Evolutionary conservation across 306 rosid genomes (phyloP), one percentile per base, ranked within the genome.

Genomic region (Vachellia collinsii): DNA sequence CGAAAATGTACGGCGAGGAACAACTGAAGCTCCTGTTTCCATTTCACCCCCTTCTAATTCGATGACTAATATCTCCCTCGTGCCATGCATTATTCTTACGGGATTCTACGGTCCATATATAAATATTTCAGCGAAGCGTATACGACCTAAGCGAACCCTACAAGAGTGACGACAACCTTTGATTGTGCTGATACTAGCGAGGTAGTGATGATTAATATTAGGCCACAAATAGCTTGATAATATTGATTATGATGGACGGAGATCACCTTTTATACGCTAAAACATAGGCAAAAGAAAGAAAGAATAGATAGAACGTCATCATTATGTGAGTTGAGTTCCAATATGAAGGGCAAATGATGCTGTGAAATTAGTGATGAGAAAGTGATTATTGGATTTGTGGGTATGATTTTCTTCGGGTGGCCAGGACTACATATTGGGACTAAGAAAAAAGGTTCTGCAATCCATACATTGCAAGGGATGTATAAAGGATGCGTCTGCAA

Each of bases 1-100:
- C 79, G 72, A 67, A 79, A 84, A 81, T 76, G 90, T 66, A 77
- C 39, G 90, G 87, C 81, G 85, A 82, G 87, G 86, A 83, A 85
- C 83, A 75, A 81, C 67, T 68, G 75, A 47, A 84, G 78, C 78
- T 74, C 73, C 23, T 72, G 70, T 61, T 61, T 61, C 77, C 63
- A 85, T 58, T 77, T 66, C 67, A 36, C 25, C 71, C 76, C 29
- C 77, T 41, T 34, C 16, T 17, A 29, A 29, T 12, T 8, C 63
- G 63, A 42, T 72, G 12, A 50, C 80, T 76, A 83, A 71, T 6
- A 41, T 83, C 79, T 78, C 65, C 37, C 37, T 13, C 20, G 13
- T 12, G 39, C 67, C 39, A 62, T 62, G 39, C 41, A 54, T 54
- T 53, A 16, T 53, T 12, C 11, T 46, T 46, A 8, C 10, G 8